These are phyloP conservation scores for Chamaenerion angustifolium DNA, from an alignment of 345 rosid genomes.

Conservation along the genomic window DNA sequence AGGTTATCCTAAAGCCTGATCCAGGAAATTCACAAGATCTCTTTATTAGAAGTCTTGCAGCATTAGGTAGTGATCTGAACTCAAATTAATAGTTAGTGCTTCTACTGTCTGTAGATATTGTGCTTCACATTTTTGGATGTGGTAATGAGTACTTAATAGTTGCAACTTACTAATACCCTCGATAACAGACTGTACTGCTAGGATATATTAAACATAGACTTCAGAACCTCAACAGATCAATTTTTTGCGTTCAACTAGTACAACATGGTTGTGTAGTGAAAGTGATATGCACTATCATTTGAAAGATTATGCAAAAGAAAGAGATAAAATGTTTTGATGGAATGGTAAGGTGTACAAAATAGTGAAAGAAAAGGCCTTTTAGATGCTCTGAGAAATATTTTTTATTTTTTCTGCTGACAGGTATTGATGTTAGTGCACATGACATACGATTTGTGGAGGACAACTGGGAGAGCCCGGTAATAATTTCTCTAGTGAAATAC, in stretches of 20 bases:
- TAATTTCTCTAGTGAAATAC: constrained; percentile 9
- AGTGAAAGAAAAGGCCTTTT: not conserved
- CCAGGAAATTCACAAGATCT: constrained; percentile 95
- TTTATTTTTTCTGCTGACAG: constrained; percentile 21
- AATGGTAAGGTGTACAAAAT: too few species aligned
- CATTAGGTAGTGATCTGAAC: constrained; percentile 45
- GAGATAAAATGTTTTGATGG: too few species aligned
- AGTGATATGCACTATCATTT: too few species aligned
- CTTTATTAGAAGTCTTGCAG: constrained; percentile 76
- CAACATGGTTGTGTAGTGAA: too few species aligned
- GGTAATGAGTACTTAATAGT: not conserved
- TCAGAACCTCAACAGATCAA: too few species aligned
- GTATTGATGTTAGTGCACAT: constrained; percentile 71
- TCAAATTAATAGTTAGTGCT: not conserved
- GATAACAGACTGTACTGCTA: too few species aligned
- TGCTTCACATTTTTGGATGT: too few species aligned
- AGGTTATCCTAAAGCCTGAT: constrained; percentile 93
- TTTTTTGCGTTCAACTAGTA: too few species aligned
- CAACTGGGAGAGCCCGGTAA: constrained; percentile 99
- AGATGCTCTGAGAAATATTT: not conserved
- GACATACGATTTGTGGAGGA: constrained; percentile 96
- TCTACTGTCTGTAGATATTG: too few species aligned
- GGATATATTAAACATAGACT: too few species aligned
- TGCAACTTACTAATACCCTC: too few species aligned
- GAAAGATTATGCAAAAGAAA: too few species aligned